Evolutionary conservation across 768 basidiomycete genomes (phyloP).

Genomic region (Podaxis pistillaris): DNA sequence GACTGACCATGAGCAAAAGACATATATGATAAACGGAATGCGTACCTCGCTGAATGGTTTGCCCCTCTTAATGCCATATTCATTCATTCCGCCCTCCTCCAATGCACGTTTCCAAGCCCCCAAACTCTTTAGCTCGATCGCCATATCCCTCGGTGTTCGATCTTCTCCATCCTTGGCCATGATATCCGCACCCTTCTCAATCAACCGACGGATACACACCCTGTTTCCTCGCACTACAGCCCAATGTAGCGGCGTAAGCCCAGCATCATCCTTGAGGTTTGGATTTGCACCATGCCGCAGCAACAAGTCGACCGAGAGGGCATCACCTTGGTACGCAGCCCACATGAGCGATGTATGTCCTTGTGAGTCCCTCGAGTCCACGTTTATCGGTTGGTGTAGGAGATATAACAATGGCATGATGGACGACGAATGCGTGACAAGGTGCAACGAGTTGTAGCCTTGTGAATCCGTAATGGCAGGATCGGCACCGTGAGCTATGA

Average conservation of each 20-base stretch:
- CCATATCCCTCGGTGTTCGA: conserved; percentile 93
- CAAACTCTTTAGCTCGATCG: conserved; percentile 85
- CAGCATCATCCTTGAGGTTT: conserved; percentile 73
- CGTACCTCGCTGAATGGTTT: conserved; percentile 71
- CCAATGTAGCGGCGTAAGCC: conserved; percentile 93
- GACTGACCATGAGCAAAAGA: conserved; percentile 5
- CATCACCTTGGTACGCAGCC: conserved; percentile 99
- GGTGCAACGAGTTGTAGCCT: conserved; percentile 94
- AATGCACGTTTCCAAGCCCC: conserved; percentile 89
- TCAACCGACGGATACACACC: conserved; percentile 76
- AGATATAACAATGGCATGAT: conserved; percentile 94
- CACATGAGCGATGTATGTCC: conserved; percentile 98
- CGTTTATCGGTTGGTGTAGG: conserved; percentile 88
- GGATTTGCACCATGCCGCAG: conserved; percentile 85
- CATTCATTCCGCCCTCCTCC: conserved; percentile 82
- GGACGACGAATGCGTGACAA: conserved; percentile 91
- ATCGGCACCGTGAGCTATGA: conserved; percentile 88
- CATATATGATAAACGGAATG: conserved; percentile 2
- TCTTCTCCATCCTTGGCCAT: conserved; percentile 78
- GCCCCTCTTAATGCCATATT: conserved; percentile 65
- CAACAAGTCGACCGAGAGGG: conserved; percentile 88
- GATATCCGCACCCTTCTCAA: conserved; percentile 86
- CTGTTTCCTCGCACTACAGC: conserved; percentile 95
- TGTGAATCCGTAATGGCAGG: conserved; percentile 90
- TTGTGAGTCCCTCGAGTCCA: conserved; percentile 87